Evolutionary conservation across 2,329 filamentous ascomycete genomes (phyloP), one percentile per base, ranked within the genome.

Genomic region (Aaosphaeria arxii): DNA sequence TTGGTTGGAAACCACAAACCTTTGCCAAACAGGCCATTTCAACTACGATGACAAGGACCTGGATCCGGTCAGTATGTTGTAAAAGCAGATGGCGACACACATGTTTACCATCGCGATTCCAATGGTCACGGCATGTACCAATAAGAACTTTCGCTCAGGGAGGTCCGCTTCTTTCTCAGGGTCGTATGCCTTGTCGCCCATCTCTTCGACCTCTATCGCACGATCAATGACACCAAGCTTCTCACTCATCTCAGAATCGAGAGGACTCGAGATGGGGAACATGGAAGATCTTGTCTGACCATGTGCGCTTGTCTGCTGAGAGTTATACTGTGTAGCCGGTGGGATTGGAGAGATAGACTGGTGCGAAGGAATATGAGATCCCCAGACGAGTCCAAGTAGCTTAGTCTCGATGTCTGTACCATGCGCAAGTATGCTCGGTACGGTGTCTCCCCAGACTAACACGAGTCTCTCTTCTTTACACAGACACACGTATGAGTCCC

Each of bases 401-500:
- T 90, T 85, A 2, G 80, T 80, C 70, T 91, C 87, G 51, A 91
- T 89, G 28, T 79, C 77, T 63, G 85, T 84, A 42, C 86, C 88
- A 47, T 87, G 77, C 48, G 80, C 73, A 6, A 90, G 77, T 6
- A 91, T 74, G 59, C 89, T 85, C 44, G 85, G 74, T 1, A 87
- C 81, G 46, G 90, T 86, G 57, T 91, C 88, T 52, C 91, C 88
- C 88, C 88, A 91, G 1, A 91, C 87, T 3, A 91, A 75, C 1
- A 91, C 74, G 9, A 91, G 74, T 4, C 82, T 82, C 53, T 89
- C 86, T 0, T 81, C 82, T 2, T 85, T 84, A 43, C 91, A 80
- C 62, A 91, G 90, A n/a, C 88, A 88, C 5, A 87, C 87, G 58
- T 88, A 90, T 63, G 91, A 87, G 63, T 88, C 83, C 66, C 89